Evolutionary conservation across 2,329 filamentous ascomycete genomes (phyloP), one percentile per base, ranked within the genome.

Genomic region (Tolypocladium paradoxum): DNA sequence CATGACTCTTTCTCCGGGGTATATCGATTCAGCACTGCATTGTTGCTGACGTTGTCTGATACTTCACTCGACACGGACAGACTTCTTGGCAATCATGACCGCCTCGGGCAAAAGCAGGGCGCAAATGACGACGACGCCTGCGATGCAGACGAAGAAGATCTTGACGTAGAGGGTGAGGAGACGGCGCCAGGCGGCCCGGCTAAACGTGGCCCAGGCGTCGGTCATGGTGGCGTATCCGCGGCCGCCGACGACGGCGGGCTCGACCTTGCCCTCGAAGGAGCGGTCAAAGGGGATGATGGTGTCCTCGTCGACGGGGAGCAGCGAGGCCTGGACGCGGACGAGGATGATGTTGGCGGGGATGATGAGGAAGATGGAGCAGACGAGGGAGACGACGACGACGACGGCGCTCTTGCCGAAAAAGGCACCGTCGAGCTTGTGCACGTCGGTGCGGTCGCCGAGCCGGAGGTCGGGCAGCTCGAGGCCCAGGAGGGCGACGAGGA

Each of bases 241-340:
- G 52, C 87, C 88, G 55, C 82, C 84, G n/a, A 90, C 74, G 49
- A 90, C 77, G 55, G 81, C 79, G n/a, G 88, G 84, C 58, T 85
- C 81, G 31, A 92, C 81, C 65, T 84, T 86, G 61, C 88, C 88
- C 57, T 79, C 82, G 64, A 95, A 95, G 33, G 85, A 85, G 58
- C 90, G 87, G 75, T 97, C 92, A 63, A 97, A 96, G 34, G 89
- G 85, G 36, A 97, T 84, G 58, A 96, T 87, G 29, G 88, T 83
- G 71, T 95, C 86, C 59, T 90, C 80, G 20, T 88, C 84, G 55
- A 89, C 85, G 0, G 90, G 82, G 3, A 97, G 82, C 61, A 96
- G 83, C 49, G 88, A 92, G 7, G 91, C 90, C 67, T 95, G 90
- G 36, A 96, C 84, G 57, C 92, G 89, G 59, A 87, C 77, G 55